Evolutionary conservation across 2,329 filamentous ascomycete species (phyloP).

Genomic region (Trichoderma gracile): DNA sequence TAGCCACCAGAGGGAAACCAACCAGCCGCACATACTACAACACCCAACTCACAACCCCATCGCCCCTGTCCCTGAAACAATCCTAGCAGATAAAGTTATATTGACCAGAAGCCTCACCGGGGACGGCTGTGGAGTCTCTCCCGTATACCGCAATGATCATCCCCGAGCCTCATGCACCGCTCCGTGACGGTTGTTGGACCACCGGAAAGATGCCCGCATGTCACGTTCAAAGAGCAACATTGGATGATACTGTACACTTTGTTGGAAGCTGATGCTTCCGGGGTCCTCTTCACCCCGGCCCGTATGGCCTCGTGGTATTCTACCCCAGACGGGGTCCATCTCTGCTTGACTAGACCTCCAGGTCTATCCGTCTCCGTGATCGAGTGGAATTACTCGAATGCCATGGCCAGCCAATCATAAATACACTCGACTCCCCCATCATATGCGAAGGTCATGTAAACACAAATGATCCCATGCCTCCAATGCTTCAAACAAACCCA

Average conservation of each 20-base stretch:
- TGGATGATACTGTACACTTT: background rate
- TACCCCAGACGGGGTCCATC: background rate
- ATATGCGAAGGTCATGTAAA: slow-evolving; percentile 1
- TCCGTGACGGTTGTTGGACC: background rate
- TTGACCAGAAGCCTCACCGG: slow-evolving; percentile 7
- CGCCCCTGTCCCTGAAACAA: slow-evolving; percentile 7
- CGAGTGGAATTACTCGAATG: slow-evolving; percentile 1
- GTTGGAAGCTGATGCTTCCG: background rate
- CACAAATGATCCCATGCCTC: background rate
- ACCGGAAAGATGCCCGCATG: background rate
- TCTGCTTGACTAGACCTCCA: slow-evolving; percentile 1
- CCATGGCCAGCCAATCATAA: background rate
- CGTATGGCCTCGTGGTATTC: background rate
- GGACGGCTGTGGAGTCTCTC: background rate
- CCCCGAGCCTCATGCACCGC: background rate
- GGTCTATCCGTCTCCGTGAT: background rate
- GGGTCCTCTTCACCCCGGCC: background rate
- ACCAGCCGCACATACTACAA: background rate
- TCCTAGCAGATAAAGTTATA: slow-evolving; percentile 19
- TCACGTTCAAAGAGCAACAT: background rate
- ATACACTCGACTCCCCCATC: background rate
- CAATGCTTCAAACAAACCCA: slow-evolving; percentile 2
- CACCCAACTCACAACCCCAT: background rate
- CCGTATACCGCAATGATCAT: slow-evolving; percentile 13
- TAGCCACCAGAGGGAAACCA: background rate